A percentile compares a stretch with the other conserved stretches of the same genome.
These are phyloP conservation scores for Berkeleyomyces rouxiae DNA, from an alignment of 2,329 filamentous ascomycete genomes.

Conservation along the genomic window DNA sequence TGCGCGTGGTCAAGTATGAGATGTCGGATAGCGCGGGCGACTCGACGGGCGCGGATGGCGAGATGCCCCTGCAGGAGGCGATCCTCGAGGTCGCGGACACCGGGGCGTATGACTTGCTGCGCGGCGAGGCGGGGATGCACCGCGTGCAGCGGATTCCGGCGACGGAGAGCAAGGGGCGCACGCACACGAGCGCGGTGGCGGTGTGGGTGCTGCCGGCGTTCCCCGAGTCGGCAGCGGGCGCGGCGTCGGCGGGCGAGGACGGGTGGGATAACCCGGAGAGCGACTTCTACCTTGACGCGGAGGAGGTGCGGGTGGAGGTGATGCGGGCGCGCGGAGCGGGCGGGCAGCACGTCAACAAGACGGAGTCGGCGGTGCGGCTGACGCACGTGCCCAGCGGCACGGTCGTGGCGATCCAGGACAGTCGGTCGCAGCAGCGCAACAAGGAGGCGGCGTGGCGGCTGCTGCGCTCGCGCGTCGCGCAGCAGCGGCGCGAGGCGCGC, in stretches of 20 bases:
- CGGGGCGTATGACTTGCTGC: conserved; percentile 65
- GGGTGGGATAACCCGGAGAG: conserved; percentile 72
- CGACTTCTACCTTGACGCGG: conserved; percentile 76
- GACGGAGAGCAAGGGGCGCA: conserved; percentile 79
- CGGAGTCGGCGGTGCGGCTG: conserved; percentile 83
- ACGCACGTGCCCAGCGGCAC: conserved; percentile 81
- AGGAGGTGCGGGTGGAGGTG: conserved; percentile 69
- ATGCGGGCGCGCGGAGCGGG: conserved; percentile 88
- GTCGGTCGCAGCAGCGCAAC: conserved; percentile 78
- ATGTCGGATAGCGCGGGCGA: conserved; percentile 44
- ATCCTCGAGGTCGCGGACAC: conserved; percentile 65
- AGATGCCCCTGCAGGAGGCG: conserved; percentile 65
- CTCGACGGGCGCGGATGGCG: conserved; percentile 36
- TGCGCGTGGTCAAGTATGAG: conserved; percentile 64
- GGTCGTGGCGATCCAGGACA: conserved; percentile 83
- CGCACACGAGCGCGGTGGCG: conserved; percentile 82
- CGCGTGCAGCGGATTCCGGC: conserved; percentile 84
- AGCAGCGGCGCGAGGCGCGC: conserved; percentile 60
- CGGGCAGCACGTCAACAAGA: conserved; percentile 97
- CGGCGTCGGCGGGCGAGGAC: conserved; percentile 31
- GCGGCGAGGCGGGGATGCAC: conserved; percentile 86
- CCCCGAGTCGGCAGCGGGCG: conserved; percentile 33
- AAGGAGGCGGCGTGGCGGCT: conserved; percentile 75
- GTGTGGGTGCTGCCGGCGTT: conserved; percentile 86
- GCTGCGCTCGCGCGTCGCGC: conserved; percentile 65